phyloP scores from a whole-genome alignment of 805 yeast genomes.

The Suhomyces xylopsoci region DNA sequence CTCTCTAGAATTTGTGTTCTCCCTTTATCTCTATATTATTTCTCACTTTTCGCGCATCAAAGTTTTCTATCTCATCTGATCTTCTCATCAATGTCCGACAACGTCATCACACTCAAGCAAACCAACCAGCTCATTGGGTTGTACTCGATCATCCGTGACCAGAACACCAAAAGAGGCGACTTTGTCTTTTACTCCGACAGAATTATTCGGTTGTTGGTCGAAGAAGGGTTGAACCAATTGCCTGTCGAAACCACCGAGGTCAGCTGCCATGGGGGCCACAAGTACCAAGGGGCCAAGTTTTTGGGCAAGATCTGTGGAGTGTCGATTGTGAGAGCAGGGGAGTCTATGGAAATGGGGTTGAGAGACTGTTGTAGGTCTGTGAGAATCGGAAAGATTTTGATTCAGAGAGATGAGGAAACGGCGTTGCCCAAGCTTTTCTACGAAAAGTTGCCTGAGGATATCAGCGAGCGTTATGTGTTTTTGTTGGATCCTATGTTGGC shows the following conservation, averaged over 20 bases:
- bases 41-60: background rate
- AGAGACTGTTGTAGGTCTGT: slow-evolving; percentile 97
- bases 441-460: slow-evolving; percentile 92
- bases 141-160: slow-evolving; percentile 87
- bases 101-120: slow-evolving; percentile 74
- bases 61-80: background rate
- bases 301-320: slow-evolving; percentile 97
- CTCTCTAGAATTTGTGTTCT: too few relatives aligned
- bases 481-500: slow-evolving; percentile 97
- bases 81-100: slow-evolving; percentile 19
- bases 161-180: slow-evolving; percentile 78
- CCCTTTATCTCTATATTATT: too few relatives aligned
- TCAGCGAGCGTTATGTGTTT: slow-evolving; percentile 82
- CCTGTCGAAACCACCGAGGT: slow-evolving; percentile 76
- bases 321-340: slow-evolving; percentile 97
- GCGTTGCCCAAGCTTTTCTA: slow-evolving; percentile 89
- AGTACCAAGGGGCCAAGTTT: slow-evolving; percentile 74
- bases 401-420: slow-evolving; percentile 98
- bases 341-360: slow-evolving; percentile 97
- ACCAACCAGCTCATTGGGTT: slow-evolving; percentile 87
- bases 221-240: slow-evolving; percentile 89
- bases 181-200: slow-evolving; percentile 94
- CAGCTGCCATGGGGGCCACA: slow-evolving; percentile 72
- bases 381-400: slow-evolving; percentile 91
- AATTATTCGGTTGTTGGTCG: slow-evolving; percentile 88